Percentiles rank a stretch among this genome's conserved stretches.
Evolutionary conservation across 345 rosid species (phyloP).

Genomic region (Ailanthus altissimus): DNA sequence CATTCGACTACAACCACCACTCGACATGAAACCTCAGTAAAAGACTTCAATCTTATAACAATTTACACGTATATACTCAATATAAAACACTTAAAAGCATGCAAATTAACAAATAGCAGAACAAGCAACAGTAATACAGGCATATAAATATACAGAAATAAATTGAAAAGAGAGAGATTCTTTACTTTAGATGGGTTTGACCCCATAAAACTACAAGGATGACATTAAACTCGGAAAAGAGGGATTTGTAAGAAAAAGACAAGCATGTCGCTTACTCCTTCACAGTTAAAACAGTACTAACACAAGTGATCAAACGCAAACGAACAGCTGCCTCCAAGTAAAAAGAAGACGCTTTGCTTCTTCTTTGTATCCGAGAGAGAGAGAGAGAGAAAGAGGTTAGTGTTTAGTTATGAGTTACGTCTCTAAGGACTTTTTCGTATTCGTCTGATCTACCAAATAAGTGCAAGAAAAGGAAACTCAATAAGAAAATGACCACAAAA

Average conservation of each 20-base stretch:
- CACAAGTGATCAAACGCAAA: background rate
- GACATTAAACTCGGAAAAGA: background rate
- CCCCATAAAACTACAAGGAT: background rate
- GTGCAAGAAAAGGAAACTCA: background rate
- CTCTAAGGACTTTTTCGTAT: background rate
- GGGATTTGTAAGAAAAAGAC: background rate
- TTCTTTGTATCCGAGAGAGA: background rate
- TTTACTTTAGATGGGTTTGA: constrained; percentile 23
- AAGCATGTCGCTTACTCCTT: constrained; percentile 3
- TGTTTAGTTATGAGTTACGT: background rate
- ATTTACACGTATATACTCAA: no score
- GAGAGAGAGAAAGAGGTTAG: background rate
- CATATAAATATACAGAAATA: background rate
- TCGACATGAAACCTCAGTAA: background rate
- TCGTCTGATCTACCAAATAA: background rate
- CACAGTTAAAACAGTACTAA: background rate
- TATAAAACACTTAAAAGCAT: background rate
- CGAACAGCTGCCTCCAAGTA: background rate
- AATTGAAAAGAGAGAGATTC: constrained; percentile 12
- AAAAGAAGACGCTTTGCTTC: constrained; percentile 26
- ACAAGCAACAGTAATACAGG: background rate
- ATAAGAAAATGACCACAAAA: background rate
- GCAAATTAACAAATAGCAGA: background rate
- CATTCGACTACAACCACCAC: background rate
- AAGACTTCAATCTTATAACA: background rate